Base-by-base conservation (phyloP, 1,284 basidiomycete species). In the Neotropicomus parvogracilis region DNA sequence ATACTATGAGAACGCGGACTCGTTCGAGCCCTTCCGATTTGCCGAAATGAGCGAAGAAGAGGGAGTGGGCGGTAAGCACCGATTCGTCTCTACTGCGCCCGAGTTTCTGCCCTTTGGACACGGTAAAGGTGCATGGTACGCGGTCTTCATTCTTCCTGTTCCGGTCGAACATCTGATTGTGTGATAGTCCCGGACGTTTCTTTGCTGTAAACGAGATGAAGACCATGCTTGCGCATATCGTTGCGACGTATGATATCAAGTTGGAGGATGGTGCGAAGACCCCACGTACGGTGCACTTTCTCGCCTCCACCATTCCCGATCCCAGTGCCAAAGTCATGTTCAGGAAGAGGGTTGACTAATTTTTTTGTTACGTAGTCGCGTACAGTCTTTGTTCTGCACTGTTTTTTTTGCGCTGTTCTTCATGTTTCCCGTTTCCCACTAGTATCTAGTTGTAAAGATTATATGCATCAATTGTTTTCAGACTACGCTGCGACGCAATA, bases 21-120 rank as follows among this genome's bases (percentile, higher is more conserved):
- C 24, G 13, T 24, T 24, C 24, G 24, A 24, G 24, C 24, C 24
- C 24, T 24, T 24, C 24, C 24, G 24, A 24, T 24, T 24, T 8
- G 24, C 24, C 8, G 24, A 24, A 4, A 24, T 24, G 24, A 24
- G 24, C 24, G 24, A 24, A 20, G 39, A 41, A 6, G 45, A 50
- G 0, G 54, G 44, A 6, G 51, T 46, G 21, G 35, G 40, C 16
- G 5, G 44, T 2, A 58, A 49, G 32, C 51, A 58, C 40, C 55
- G 56, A n/a, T 41, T 62, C 31, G 46, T 42, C 14, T 28, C 47
- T 3, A 47, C 46, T 12, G 31, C 16, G 5, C 19, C 34, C 4
- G 50, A 51, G n/a, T 51, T 45, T 16, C 16, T 51, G 12, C 2
- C 44, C 1, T 58, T 58, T 35, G 49, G 36, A 26, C 21, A 38